Base-by-base conservation (phyloP, 169 alveolate species). In the Cyclospora cayetanensis region DNA sequence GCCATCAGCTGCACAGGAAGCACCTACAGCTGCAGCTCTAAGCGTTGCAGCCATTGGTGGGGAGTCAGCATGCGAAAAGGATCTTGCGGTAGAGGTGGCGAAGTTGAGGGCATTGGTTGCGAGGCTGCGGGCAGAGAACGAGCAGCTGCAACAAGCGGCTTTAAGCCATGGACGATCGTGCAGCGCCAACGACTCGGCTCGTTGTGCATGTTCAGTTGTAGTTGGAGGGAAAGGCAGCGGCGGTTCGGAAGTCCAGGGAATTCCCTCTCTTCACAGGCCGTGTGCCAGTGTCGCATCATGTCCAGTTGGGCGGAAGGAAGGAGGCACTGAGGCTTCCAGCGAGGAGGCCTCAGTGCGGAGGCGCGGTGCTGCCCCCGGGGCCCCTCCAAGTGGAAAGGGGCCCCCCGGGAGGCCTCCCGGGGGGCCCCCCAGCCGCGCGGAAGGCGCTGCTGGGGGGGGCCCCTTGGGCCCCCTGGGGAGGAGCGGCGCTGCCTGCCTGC, bases 371-470 rank as follows among this genome's bases (percentile, higher is more conserved):
- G 83, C 83, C 20, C 83, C 83, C 3, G 83, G 83, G 55, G 55
- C 83, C 37, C 83, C 83, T 22, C 83, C 83, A 9, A 7, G 7
- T 35, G 27, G 55, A 50, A 29, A 55, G 25, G 83, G 83, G 39
- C 83, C 83, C 60, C 53, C 27, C 52, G n/a, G 83, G 83, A 70
- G 29, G 83, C 83, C 55, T 11, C 83, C 25, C 15, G 53, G 50
- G 46, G 55, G 50, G 4, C 55, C 83, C n/a, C 60, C 52, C 50
- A 7, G 22, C 83, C 72, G 7, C n/a, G 79, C 25, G 35, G 79
- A 27, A n/a, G n/a, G n/a, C n/a, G n/a, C n/a, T n/a, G n/a, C n/a
- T n/a, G n/a, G 60, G 7, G 60, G 15, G 60, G 60, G n/a, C 60
- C 60, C 60, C 60, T 46, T 46, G n/a, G 7, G 15, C 7, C 7